These are phyloP conservation scores for Crepidotus variabilis DNA, from an alignment of 768 basidiomycete genomes.

Conservation along the genomic window DNA sequence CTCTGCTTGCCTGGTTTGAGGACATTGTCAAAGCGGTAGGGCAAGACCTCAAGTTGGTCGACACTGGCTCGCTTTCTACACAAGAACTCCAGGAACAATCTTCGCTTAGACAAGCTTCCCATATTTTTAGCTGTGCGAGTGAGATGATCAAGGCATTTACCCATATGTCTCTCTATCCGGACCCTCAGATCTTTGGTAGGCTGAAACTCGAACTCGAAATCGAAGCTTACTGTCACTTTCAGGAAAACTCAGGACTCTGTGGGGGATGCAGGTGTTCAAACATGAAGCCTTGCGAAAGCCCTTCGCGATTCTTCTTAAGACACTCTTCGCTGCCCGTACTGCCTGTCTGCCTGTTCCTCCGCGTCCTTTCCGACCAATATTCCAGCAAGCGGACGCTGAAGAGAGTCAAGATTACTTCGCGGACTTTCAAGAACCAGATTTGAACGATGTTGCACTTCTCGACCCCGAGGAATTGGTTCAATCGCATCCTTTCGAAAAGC, in stretches of 20 bases:
- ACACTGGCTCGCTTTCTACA: neutral
- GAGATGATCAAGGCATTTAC: neutral
- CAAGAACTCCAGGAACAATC: neutral
- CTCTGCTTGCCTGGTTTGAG: constrained; percentile 59
- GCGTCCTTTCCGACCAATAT: constrained; percentile 22
- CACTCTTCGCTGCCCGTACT: constrained; percentile 57
- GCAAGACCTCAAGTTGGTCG: constrained; percentile 40
- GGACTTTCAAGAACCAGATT: constrained; percentile 49
- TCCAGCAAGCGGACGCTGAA: constrained; percentile 10
- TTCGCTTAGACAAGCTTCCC: neutral
- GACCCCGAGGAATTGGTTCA: constrained; percentile 49
- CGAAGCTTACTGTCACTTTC: neutral
- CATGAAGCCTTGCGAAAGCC: constrained; percentile 2
- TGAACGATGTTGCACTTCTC: constrained; percentile 58
- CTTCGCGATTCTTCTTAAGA: constrained; percentile 32
- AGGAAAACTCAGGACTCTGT: constrained; percentile 16
- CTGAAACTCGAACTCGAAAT: neutral
- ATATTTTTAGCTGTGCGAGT: neutral
- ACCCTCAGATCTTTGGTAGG: constrained; percentile 16
- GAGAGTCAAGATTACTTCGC: constrained; percentile 75
- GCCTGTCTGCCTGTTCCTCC: constrained; percentile 42
- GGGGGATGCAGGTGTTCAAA: constrained; percentile 7
- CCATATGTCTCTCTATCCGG: constrained; percentile 2
- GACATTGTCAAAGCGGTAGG: constrained; percentile 55
- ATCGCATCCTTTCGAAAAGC: constrained; percentile 14